A percentile compares a stretch with the other conserved stretches of the same genome.
Evolutionary conservation across 2,329 filamentous ascomycete species (phyloP).

Genomic region (Trichothecium sympodiale): DNA sequence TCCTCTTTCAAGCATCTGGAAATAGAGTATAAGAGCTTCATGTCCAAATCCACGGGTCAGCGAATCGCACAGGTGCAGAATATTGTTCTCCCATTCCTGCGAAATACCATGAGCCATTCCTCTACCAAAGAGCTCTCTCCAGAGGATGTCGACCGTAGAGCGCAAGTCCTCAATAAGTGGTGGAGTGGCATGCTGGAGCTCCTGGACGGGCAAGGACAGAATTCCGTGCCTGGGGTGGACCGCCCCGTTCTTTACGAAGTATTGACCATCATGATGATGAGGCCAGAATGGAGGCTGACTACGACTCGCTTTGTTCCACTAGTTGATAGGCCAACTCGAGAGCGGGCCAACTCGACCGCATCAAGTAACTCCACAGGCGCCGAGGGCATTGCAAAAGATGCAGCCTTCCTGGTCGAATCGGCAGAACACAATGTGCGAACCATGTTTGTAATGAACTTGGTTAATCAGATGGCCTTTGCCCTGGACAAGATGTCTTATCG

Average conservation of each 20-base stretch:
- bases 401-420: constrained; percentile 45
- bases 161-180: constrained; percentile 79
- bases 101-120: constrained; percentile 54
- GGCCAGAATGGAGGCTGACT: constrained; percentile 74
- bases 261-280: constrained; percentile 71
- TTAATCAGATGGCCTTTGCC: constrained; percentile 76
- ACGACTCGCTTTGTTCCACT: constrained; percentile 58
- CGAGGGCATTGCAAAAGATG: constrained; percentile 29
- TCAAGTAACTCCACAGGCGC: constrained; percentile 57
- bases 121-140: constrained; percentile 55
- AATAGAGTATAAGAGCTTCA: constrained; percentile 43
- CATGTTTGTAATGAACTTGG: constrained; percentile 72
- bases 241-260: constrained; percentile 71
- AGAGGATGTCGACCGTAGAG: constrained; percentile 72
- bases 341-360: constrained; percentile 25
- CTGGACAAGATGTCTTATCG: constrained; percentile 79
- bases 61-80: constrained; percentile 67
- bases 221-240: constrained; percentile 75
- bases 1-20: constrained; percentile 44
- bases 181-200: constrained; percentile 77
- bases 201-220: constrained; percentile 55
- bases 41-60: constrained; percentile 58
- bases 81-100: constrained; percentile 65
- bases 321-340: constrained; percentile 38
- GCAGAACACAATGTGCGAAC: constrained; percentile 82